Evolutionary conservation across 1,284 basidiomycete genomes (phyloP).

Genomic region (Mrakiaceae sp.): DNA sequence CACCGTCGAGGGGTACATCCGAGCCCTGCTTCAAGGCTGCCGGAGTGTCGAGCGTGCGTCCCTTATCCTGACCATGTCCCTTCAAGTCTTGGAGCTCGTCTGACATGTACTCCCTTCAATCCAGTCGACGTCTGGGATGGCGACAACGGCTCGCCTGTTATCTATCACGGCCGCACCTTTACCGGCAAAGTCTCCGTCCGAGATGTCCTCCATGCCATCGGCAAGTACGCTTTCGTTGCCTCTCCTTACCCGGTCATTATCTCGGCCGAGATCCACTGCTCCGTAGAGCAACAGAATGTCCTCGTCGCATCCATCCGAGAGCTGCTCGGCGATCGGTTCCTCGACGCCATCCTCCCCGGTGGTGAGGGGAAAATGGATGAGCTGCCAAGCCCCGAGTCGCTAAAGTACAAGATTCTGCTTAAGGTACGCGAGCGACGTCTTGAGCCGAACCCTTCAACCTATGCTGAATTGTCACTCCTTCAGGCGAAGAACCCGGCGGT

Average conservation of each 20-base stretch:
- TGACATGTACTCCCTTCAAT: background rate
- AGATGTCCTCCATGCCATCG: constrained; percentile 76
- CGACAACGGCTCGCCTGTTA: constrained; percentile 57
- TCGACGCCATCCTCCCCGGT: constrained; percentile 46
- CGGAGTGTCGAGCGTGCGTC: constrained; percentile 78
- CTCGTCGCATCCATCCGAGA: constrained; percentile 67
- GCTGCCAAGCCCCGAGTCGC: constrained; percentile 77
- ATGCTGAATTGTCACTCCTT: background rate
- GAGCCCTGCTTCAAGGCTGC: constrained; percentile 80
- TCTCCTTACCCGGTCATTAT: constrained; percentile 93
- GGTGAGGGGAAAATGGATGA: constrained; percentile 40
- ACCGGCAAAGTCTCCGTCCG: constrained; percentile 76
- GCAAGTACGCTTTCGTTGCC: constrained; percentile 83
- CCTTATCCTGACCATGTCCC: background rate
- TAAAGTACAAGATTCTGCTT: constrained; percentile 69
- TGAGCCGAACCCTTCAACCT: background rate
- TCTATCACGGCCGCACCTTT: constrained; percentile 86
- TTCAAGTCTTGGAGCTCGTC: background rate
- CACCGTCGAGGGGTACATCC: constrained; percentile 91
- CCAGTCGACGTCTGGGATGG: constrained; percentile 95
- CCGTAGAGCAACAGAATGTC: constrained; percentile 66
- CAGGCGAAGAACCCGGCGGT: constrained; percentile 19
- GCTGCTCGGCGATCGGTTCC: constrained; percentile 64
- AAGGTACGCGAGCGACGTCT: constrained; percentile 46
- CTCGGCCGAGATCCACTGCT: constrained; percentile 87